These are phyloP conservation scores for Coniella vitis DNA, from an alignment of 2,329 filamentous ascomycete species.

Conservation along the genomic window DNA sequence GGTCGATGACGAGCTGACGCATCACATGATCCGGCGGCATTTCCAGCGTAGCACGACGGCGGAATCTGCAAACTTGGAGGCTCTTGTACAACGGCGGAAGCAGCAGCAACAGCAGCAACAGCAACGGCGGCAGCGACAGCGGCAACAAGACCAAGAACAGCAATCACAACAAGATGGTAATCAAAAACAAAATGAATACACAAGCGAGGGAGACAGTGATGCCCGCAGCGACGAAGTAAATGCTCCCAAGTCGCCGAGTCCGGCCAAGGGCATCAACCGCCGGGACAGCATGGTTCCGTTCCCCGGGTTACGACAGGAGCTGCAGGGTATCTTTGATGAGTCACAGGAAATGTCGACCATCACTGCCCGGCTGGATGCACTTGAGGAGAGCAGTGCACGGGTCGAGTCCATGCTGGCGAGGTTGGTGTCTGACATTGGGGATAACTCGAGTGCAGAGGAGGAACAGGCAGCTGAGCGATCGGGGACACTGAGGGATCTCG, in stretches of 20 bases:
- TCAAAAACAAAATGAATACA: background rate
- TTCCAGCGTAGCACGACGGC: conserved; percentile 40
- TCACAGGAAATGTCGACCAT: conserved; percentile 39
- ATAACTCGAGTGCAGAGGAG: conserved; percentile 19
- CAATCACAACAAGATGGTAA: conserved; percentile 5
- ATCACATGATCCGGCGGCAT: conserved; percentile 51
- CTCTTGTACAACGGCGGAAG: conserved; percentile 12
- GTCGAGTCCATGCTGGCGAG: conserved; percentile 41
- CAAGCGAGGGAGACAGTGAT: background rate
- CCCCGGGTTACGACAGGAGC: conserved; percentile 43
- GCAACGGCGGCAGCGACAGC: background rate
- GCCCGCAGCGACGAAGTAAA: conserved; percentile 1
- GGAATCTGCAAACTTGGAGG: conserved; percentile 20
- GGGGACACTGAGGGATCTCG: conserved; percentile 11
- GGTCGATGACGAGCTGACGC: conserved; percentile 52
- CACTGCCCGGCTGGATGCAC: conserved; percentile 35
- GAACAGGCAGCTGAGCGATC: conserved; percentile 20
- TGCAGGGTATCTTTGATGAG: conserved; percentile 42
- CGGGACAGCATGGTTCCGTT: conserved; percentile 50
- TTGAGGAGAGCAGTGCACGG: conserved; percentile 44
- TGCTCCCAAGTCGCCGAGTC: conserved; percentile 17
- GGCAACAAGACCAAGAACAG: background rate
- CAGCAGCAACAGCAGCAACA: conserved; percentile 9
- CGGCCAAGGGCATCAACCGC: conserved; percentile 19
- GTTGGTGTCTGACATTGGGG: conserved; percentile 25